Evolutionary conservation across 352 stramenopile genomes (phyloP).

Genomic region (Plasmopara viticola): DNA sequence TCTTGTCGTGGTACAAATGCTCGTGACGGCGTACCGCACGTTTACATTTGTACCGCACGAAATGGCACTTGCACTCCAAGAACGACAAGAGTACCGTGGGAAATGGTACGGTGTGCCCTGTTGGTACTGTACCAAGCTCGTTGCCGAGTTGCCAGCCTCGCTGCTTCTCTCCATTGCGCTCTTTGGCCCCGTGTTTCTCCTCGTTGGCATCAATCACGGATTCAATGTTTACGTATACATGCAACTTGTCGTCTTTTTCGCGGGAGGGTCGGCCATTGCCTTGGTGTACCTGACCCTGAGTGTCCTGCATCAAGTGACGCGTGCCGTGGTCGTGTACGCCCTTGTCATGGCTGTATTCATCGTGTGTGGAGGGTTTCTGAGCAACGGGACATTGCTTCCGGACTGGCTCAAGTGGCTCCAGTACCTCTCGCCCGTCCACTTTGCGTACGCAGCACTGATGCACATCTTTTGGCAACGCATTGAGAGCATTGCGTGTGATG

Average conservation of each 20-base stretch:
- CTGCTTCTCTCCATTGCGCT: conserved; percentile 36
- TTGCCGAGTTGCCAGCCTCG: conserved; percentile 31
- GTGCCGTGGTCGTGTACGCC: conserved; percentile 30
- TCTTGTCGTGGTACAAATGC: conserved; percentile 39
- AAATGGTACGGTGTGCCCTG: conserved; percentile 35
- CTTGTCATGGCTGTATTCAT: conserved; percentile 33
- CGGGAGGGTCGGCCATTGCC: conserved; percentile 25
- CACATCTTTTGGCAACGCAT: conserved; percentile 44
- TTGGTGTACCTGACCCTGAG: conserved; percentile 32
- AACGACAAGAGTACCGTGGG: conserved; percentile 35
- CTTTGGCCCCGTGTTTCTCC: conserved; percentile 35
- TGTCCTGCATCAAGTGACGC: conserved; percentile 19
- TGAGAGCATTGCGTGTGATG: conserved; percentile 27
- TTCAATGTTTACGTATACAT: conserved; percentile 41
- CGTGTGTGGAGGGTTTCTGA: conserved; percentile 36
- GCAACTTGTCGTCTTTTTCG: conserved; percentile 38
- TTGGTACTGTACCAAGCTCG: conserved; percentile 44
- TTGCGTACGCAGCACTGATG: conserved; percentile 43
- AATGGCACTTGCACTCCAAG: conserved; percentile 33
- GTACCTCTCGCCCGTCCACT: conserved; percentile 54
- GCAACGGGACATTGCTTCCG: conserved; percentile 37
- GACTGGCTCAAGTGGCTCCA: conserved; percentile 55
- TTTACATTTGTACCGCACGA: conserved; percentile 38
- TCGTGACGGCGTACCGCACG: conserved; percentile 32
- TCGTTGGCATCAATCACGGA: conserved; percentile 36